Percentiles rank a stretch among this genome's conserved stretches.
These are phyloP conservation scores for Hymenoscyphus salicellus DNA, from an alignment of 2,329 filamentous ascomycete species.

Conservation along the genomic window DNA sequence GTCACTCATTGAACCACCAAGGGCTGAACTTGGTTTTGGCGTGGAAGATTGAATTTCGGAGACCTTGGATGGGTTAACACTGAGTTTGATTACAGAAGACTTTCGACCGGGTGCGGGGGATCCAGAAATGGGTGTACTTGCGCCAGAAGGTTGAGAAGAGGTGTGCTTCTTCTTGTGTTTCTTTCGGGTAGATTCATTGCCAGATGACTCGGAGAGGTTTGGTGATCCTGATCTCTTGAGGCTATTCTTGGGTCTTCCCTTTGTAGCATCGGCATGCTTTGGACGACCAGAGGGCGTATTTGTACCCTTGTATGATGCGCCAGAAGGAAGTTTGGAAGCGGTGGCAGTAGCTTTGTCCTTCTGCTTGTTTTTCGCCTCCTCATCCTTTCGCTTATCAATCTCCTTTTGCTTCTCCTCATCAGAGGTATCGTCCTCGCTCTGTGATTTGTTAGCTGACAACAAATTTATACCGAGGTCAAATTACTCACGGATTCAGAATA, in stretches of 20 bases:
- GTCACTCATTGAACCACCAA: slow-evolving; percentile 61
- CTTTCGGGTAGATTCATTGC: slow-evolving; percentile 82
- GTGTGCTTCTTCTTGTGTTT: slow-evolving; percentile 69
- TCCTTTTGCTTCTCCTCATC: slow-evolving; percentile 60
- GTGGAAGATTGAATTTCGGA: slow-evolving; percentile 29
- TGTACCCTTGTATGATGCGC: slow-evolving; percentile 65
- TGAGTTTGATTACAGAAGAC: slow-evolving; percentile 32
- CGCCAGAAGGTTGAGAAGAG: slow-evolving; percentile 50
- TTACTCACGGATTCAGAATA: slow-evolving; percentile 51
- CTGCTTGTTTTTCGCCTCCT: slow-evolving; percentile 53
- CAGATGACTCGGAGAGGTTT: slow-evolving; percentile 80
- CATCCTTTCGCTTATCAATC: slow-evolving; percentile 58
- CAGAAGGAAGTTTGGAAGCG: slow-evolving; percentile 40
- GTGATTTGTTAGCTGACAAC: slow-evolving; percentile 27
- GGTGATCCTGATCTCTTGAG: slow-evolving; percentile 86
- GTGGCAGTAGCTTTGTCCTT: neutral
- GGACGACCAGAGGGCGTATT: slow-evolving; percentile 61
- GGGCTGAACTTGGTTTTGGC: slow-evolving; percentile 40
- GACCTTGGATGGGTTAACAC: slow-evolving; percentile 32
- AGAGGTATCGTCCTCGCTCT: slow-evolving; percentile 52
- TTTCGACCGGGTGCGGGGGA: slow-evolving; percentile 32
- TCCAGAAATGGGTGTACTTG: slow-evolving; percentile 53
- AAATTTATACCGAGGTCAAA: slow-evolving; percentile 20
- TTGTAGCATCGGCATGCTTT: slow-evolving; percentile 50
- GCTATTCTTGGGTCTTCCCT: slow-evolving; percentile 48